Evolutionary conservation across 140 eudicot genomes (phyloP).

Genomic region (Anethum foeniculum): DNA sequence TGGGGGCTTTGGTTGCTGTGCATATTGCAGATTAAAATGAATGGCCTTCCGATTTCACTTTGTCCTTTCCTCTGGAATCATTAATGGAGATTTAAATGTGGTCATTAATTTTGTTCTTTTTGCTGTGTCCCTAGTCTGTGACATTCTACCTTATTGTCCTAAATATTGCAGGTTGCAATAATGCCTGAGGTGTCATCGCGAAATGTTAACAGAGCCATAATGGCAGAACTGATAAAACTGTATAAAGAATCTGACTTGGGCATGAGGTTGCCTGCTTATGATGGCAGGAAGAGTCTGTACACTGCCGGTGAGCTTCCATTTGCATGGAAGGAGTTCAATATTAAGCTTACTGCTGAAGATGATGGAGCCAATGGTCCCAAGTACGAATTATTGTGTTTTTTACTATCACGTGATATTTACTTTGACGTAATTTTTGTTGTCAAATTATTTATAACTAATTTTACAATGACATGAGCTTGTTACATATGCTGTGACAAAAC

Average conservation of each 20-base stretch:
- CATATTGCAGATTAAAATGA: slow-evolving; percentile 16
- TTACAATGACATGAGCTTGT: not conserved
- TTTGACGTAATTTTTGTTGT: not conserved
- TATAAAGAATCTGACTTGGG: slow-evolving; percentile 66
- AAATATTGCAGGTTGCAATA: slow-evolving; percentile 9
- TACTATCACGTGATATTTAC: not conserved
- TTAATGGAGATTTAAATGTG: slow-evolving; percentile 19
- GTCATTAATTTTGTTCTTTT: slow-evolving; percentile 20
- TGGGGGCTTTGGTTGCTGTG: slow-evolving; percentile 1
- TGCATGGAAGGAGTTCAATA: slow-evolving; percentile 53
- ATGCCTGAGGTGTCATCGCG: slow-evolving; percentile 31
- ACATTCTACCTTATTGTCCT: slow-evolving; percentile 5
- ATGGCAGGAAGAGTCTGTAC: slow-evolving; percentile 71
- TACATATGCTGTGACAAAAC: not conserved
- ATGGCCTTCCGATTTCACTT: slow-evolving; percentile 15
- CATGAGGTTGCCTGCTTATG: slow-evolving; percentile 64
- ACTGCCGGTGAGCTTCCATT: slow-evolving; percentile 84
- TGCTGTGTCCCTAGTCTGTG: slow-evolving; percentile 5
- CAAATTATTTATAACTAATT: not conserved
- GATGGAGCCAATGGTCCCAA: slow-evolving; percentile 49
- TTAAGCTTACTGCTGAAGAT: slow-evolving; percentile 49
- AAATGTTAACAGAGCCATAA: slow-evolving; percentile 56
- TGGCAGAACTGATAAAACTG: slow-evolving; percentile 46
- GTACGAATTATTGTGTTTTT: slow-evolving; percentile 21
- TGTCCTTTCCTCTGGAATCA: slow-evolving; percentile 28